These are phyloP conservation scores for Quaeritorhiza haematococci DNA, from an alignment of 371 early-diverging fungal genomes.

Conservation along the genomic window DNA sequence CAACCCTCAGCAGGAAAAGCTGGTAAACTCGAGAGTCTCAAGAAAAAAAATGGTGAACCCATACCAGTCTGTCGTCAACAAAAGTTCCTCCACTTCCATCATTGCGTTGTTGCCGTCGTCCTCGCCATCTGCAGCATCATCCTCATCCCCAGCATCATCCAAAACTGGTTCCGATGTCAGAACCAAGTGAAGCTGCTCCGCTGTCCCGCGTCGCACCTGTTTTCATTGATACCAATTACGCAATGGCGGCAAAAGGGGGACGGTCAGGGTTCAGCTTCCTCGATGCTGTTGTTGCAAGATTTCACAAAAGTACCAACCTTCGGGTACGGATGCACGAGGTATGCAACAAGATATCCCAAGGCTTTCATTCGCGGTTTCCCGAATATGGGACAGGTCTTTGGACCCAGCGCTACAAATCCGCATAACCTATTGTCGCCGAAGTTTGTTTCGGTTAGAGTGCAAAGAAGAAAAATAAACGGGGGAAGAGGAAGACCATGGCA, in stretches of 20 bases:
- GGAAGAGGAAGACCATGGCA: neutral
- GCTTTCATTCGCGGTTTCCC: conserved; percentile 9
- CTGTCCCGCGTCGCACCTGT: conserved; percentile 30
- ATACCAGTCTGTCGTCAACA: conserved; percentile 35
- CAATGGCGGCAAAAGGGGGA: neutral
- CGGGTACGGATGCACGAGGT: conserved; percentile 41
- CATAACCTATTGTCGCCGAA: conserved; percentile 14
- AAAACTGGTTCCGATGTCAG: conserved; percentile 14
- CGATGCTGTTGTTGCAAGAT: neutral
- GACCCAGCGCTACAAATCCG: conserved; percentile 15
- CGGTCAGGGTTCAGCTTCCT: neutral
- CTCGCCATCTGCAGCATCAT: conserved; percentile 13
- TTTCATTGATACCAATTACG: no score
- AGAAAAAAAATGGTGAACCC: neutral
- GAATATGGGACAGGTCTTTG: neutral
- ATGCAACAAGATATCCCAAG: conserved; percentile 24
- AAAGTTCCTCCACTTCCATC: conserved; percentile 24
- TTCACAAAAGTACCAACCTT: conserved; percentile 11
- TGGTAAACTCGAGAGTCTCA: neutral
- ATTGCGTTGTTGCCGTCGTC: neutral
- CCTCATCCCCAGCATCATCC: conserved; percentile 7
- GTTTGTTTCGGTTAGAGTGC: neutral
- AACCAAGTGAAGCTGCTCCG: conserved; percentile 36
- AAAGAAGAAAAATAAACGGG: neutral
- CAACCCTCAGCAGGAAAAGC: neutral